Base-by-base conservation (phyloP, 139 green algal genomes). In the Microglena sp. region DNA sequence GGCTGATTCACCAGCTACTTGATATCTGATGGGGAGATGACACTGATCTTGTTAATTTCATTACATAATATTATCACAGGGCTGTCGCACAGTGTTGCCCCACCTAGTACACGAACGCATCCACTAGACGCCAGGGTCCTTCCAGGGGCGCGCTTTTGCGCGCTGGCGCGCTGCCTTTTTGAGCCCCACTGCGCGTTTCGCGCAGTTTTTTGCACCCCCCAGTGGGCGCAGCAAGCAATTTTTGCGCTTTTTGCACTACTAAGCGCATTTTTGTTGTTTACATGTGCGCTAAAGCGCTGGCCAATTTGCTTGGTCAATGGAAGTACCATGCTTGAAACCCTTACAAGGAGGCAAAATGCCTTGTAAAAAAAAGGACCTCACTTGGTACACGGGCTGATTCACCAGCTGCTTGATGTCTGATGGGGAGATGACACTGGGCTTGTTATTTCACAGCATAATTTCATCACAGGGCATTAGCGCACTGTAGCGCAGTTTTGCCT, bases 131-230 rank as follows among this genome's bases (percentile, higher is more conserved):
- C 15, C 11, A 50, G 40, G 11, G 18, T 18, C 11, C 40, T 11
- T 50, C 40, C 66, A 1, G 70, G 77, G 62, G 71, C 76, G 32
- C 76, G 68, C 68, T 79, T 68, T 55, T 76, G 64, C 11, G 72
- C n/a, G n/a, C n/a, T n/a, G n/a, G n/a, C n/a, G n/a, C n/a, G n/a
- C n/a, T n/a, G n/a, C n/a, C n/a, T n/a, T n/a, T n/a, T n/a, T n/a
- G n/a, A n/a, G n/a, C n/a, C n/a, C n/a, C n/a, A n/a, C n/a, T n/a
- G n/a, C n/a, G n/a, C n/a, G n/a, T n/a, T n/a, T n/a, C n/a, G n/a
- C n/a, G n/a, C n/a, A n/a, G n/a, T n/a, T n/a, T n/a, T n/a, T n/a
- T n/a, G n/a, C n/a, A n/a, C n/a, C n/a, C n/a, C n/a, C n/a, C n/a
- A n/a, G n/a, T n/a, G n/a, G n/a, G n/a, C n/a, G n/a, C n/a, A n/a